Evolutionary conservation across 495 filamentous ascomycete species (phyloP), one percentile per base, ranked within the genome.

Genomic region (Aspergillus coremiiformis): DNA sequence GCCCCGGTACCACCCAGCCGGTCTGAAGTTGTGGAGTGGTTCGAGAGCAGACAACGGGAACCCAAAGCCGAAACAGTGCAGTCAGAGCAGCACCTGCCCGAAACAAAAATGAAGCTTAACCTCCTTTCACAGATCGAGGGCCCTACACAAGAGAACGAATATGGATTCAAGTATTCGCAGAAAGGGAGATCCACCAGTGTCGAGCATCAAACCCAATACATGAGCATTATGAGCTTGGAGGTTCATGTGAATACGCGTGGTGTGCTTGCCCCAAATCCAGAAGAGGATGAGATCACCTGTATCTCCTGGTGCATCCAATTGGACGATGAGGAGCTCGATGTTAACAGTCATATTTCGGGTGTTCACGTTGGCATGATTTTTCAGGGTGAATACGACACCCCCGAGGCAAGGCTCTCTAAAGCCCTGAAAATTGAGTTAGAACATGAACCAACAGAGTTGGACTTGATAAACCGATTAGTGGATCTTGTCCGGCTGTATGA

Each of bases 211-310:
- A 80, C 84, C 5, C 90, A 95, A 56, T 91, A 95, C 64, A 97
- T 97, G 90, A 95, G 88, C 67, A 88, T 82, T 29, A 91, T 98
- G 90, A 91, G 91, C 58, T 65, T 98, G 5, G 93, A 98, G 62
- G 65, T 97, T n/a, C 93, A 98, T 65, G 86, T 94, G 50, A 96
- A 95, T 63, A 95, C 87, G 5, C 78, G 90, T 39, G 89, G 82
- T 14, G 78, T 78, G 46, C 73, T 96, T 23, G 77, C 86, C 21
- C 89, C 94, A 7, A 86, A 97, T 62, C 93, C 93, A 2, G 87
- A 89, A 49, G 76, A 92, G 53, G 93, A 98, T 63, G 89, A 92
- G 58, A 83, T 98, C n/a, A 74, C 80, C 46, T 89, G 85, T 61
- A 75, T 97, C 23, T 96, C 96, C 59, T 98, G 92, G 92, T 87